Evolutionary conservation across 441 rosid genomes (phyloP).

Genomic region (Mallotus japonicus): DNA sequence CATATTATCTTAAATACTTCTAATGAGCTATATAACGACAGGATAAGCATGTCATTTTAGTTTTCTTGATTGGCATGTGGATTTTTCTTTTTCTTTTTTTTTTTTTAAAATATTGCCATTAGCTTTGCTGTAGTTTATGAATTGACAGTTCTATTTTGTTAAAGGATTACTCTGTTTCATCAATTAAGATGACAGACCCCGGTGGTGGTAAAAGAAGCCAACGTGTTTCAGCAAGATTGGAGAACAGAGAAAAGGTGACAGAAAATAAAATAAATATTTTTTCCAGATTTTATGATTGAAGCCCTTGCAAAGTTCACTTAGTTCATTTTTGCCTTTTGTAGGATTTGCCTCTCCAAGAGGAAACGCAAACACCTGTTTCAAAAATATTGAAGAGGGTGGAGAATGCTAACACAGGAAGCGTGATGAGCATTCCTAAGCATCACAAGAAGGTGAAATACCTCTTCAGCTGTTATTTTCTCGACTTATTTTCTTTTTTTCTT

Average conservation of each 20-base stretch:
- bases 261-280: background rate
- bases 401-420: constrained; percentile 46
- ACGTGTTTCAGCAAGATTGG: constrained; percentile 32
- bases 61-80: background rate
- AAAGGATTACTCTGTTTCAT: constrained; percentile 66
- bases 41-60: background rate
- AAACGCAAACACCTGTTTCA: constrained; percentile 57
- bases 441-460: constrained; percentile 51
- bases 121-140: background rate
- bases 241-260: constrained; percentile 42
- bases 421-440: constrained; percentile 54
- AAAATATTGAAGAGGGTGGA: constrained; percentile 52
- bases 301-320: background rate
- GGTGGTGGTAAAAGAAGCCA: constrained; percentile 44
- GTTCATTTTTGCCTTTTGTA: constrained; percentile 26
- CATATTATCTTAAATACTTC: background rate
- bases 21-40: background rate
- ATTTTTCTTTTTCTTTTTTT: background rate
- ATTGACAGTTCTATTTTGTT: constrained; percentile 16
- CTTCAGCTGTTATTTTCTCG: background rate
- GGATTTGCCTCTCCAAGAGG: constrained; percentile 49
- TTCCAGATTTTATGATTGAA: background rate
- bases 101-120: too few species aligned
- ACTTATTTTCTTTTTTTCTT: background rate
- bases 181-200: constrained; percentile 55